Percentiles rank a stretch among this genome's conserved stretches.
phyloP scores from a whole-genome alignment of 169 alveolate species.

The Eimeria falciformis region DNA sequence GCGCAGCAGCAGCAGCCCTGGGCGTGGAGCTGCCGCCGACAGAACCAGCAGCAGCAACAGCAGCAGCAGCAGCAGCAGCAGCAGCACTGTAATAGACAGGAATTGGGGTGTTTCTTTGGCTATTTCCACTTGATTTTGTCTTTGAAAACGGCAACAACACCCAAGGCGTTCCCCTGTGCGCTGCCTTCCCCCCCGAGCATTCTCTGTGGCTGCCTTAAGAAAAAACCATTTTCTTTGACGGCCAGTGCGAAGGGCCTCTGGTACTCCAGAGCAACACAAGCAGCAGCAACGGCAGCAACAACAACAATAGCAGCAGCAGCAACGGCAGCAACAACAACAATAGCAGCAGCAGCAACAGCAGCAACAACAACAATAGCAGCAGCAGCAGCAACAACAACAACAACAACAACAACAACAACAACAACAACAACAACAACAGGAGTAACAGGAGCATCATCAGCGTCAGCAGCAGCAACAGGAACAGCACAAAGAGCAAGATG shows the following conservation, averaged over 20 bases:
- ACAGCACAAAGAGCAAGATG: background rate
- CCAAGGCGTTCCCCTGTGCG: too few relatives aligned
- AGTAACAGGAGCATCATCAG: slow-evolving; percentile 13
- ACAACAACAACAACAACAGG: slow-evolving; percentile 18
- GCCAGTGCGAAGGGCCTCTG: too few relatives aligned
- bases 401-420: background rate
- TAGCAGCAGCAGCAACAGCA: slow-evolving; percentile 28
- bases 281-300: too few relatives aligned
- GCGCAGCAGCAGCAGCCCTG: background rate
- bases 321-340: background rate
- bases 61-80: background rate
- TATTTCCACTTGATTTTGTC: too few relatives aligned
- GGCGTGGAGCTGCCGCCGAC: background rate
- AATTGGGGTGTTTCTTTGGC: too few relatives aligned
- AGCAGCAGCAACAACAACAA: background rate
- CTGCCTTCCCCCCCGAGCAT: too few relatives aligned
- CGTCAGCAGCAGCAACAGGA: background rate
- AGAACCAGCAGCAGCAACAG: slow-evolving; percentile 26
- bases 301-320: background rate
- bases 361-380: background rate
- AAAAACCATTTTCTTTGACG: too few relatives aligned
- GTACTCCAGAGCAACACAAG: too few relatives aligned
- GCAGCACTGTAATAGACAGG: background rate
- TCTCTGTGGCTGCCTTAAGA: too few relatives aligned
- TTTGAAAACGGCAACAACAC: too few relatives aligned